phyloP scores from a whole-genome alignment of 1,139 yeast species.

The Blastobotrys illinoisensis region DNA sequence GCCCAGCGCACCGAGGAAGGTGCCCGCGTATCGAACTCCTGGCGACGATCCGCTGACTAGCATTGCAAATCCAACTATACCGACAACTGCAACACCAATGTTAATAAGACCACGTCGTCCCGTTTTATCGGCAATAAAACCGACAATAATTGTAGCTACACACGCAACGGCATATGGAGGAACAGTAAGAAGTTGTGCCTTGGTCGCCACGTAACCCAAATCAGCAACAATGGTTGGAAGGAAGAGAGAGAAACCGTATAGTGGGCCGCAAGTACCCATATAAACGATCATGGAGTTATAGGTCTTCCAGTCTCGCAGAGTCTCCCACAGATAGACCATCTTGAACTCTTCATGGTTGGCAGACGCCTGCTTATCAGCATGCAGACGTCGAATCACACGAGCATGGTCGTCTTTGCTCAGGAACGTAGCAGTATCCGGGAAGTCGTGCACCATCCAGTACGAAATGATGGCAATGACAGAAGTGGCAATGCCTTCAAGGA shows the following conservation, averaged over 20 bases:
- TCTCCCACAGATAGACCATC: slow-evolving; percentile 24
- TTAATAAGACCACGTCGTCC: slow-evolving; percentile 36
- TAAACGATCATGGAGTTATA: slow-evolving; percentile 21
- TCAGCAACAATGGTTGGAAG: slow-evolving; percentile 32
- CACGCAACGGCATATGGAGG: slow-evolving; percentile 38
- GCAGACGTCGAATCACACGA: slow-evolving; percentile 44
- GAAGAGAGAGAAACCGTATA: slow-evolving; percentile 27
- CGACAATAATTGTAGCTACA: slow-evolving; percentile 29
- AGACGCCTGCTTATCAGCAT: slow-evolving; percentile 23
- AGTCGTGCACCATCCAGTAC: slow-evolving; percentile 47
- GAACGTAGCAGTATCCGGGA: slow-evolving; percentile 44
- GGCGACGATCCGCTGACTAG: slow-evolving; percentile 5
- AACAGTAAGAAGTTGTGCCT: slow-evolving; percentile 29
- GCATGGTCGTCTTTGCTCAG: slow-evolving; percentile 43
- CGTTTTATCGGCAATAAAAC: slow-evolving; percentile 31
- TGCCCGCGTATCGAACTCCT: slow-evolving; percentile 31
- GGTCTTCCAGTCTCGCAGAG: slow-evolving; percentile 31
- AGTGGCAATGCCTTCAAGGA: slow-evolving; percentile 51
- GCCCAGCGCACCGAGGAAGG: slow-evolving; percentile 35
- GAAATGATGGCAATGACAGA: slow-evolving; percentile 44
- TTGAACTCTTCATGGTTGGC: slow-evolving; percentile 13
- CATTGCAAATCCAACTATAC: slow-evolving; percentile 31
- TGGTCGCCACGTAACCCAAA: slow-evolving; percentile 28
- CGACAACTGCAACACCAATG: slow-evolving; percentile 28
- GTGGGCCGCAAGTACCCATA: slow-evolving; percentile 18